Base-by-base conservation (phyloP, 73 alveolate genomes). In the Paramecium octaurelia region DNA sequence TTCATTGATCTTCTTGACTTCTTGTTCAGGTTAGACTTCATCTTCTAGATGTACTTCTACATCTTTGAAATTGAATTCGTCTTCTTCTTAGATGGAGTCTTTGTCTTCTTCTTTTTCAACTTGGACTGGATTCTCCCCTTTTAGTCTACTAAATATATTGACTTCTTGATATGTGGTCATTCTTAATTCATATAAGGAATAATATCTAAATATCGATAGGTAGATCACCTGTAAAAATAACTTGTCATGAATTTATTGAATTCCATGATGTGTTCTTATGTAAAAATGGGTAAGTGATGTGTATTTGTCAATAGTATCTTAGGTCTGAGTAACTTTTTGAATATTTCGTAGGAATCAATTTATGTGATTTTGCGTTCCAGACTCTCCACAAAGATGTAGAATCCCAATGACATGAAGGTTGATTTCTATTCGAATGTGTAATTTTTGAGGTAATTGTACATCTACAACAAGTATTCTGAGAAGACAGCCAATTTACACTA, bases 81-180 rank as follows among this genome's bases (percentile, higher is more conserved):
- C 87, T 38, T 80, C 70, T 35, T 80, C 91, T 80, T 44, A 80
- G 1, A 44, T 48, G 9, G 75, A 80, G 46, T 44, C 91, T 80
- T 80, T 23, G 18, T 44, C 91, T 35, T 80, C 73, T 23, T 80
- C 76, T 35, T 80, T 27, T 35, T 80, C 91, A 43, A 80, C 24
- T 21, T 21, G 6, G 10, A 24, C 31, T 24, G 70, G 75, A 80
- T 40, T 48, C 16, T 48, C 91, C 20, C 91, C 91, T 80, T 80
- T 80, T 20, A 80, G 9, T 80, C 75, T 43, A 20, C 91, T 23
- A 44, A 40, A 42, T n/a, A 80, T 80, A 46, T 80, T 80, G 31
- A 80, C 91, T 80, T 80, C 91, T 23, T 80, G 48, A 80, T 80
- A 80, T 4, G 91, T 80, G 2, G 91, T 80, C 91, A 80, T 80